Evolutionary conservation across 2,329 filamentous ascomycete species (phyloP).

Genomic region (Verticillium albo-atrum): DNA sequence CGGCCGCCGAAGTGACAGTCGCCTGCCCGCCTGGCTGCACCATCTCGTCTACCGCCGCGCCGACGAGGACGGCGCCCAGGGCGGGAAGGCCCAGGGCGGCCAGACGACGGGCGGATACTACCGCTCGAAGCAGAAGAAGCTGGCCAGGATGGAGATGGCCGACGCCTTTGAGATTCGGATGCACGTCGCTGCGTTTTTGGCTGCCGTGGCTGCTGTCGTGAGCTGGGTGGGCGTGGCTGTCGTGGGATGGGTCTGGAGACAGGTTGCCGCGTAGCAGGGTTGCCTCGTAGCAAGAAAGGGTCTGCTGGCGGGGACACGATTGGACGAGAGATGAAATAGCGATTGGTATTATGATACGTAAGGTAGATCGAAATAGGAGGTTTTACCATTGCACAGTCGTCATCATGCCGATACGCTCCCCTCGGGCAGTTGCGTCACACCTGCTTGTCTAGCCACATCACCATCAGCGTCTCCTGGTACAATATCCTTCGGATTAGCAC

Average conservation of each 20-base stretch:
- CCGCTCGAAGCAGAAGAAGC: conserved; percentile 53
- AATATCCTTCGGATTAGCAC: no score
- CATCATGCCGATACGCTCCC: no score
- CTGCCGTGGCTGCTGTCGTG: conserved; percentile 24
- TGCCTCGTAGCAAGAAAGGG: no score
- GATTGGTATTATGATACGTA: no score
- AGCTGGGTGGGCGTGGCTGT: conserved; percentile 21
- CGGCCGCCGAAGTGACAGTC: conserved; percentile 22
- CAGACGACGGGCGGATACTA: conserved; percentile 34
- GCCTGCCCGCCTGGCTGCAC: conserved; percentile 36
- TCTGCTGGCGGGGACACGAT: no score
- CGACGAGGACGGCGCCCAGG: conserved; percentile 25
- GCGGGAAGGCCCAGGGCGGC: conserved; percentile 17
- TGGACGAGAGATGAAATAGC: not conserved
- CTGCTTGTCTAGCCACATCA: no score
- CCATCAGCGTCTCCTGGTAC: no score
- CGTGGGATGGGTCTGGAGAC: not conserved
- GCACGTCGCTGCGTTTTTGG: conserved; percentile 47
- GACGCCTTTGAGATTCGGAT: conserved; percentile 60
- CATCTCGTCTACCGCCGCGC: conserved; percentile 31
- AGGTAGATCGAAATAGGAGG: no score
- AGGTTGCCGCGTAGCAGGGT: not conserved
- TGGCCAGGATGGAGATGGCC: conserved; percentile 57
- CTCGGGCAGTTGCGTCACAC: no score
- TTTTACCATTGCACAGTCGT: no score